Percentiles rank a stretch among this genome's conserved stretches.
These are phyloP conservation scores for Colletotrichum lindemuthianum DNA, from an alignment of 2,329 filamentous ascomycete species.

Conservation along the genomic window DNA sequence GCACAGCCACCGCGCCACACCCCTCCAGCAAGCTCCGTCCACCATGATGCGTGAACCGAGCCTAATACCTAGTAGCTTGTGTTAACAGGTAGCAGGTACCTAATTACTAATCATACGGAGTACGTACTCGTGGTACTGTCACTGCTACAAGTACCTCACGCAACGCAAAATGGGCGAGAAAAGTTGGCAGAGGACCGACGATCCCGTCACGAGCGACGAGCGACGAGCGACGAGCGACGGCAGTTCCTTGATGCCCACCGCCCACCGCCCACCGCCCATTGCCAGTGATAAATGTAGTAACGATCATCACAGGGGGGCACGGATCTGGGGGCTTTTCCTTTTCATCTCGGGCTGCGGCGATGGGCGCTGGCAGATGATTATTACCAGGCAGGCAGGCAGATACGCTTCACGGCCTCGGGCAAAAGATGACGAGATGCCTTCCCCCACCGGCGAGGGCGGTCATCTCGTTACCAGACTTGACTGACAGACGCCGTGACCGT, in stretches of 20 bases:
- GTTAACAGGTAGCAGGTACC: no score
- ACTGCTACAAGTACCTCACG: neutral
- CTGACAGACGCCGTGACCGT: neutral
- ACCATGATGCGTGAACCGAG: no score
- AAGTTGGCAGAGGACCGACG: slow-evolving; percentile 28
- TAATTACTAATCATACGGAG: no score
- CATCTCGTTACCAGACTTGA: neutral
- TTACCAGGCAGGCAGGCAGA: neutral
- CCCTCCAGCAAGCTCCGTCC: no score
- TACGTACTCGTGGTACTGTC: neutral
- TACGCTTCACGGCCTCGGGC: slow-evolving; percentile 6
- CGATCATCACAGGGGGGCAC: slow-evolving; percentile 25
- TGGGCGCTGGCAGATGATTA: no score
- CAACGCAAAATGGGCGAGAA: neutral
- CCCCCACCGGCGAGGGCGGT: neutral
- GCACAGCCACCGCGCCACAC: no score
- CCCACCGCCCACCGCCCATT: neutral
- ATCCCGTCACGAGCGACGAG: slow-evolving; percentile 1
- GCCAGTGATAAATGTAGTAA: slow-evolving; percentile 28
- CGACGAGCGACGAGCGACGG: neutral
- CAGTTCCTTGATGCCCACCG: slow-evolving; percentile 15
- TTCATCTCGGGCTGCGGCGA: no score
- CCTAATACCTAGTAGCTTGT: no score
- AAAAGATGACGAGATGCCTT: slow-evolving; percentile 25
- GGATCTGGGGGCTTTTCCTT: neutral